phyloP scores from a whole-genome alignment of 306 rosid genomes.

The Quercus robur region DNA sequence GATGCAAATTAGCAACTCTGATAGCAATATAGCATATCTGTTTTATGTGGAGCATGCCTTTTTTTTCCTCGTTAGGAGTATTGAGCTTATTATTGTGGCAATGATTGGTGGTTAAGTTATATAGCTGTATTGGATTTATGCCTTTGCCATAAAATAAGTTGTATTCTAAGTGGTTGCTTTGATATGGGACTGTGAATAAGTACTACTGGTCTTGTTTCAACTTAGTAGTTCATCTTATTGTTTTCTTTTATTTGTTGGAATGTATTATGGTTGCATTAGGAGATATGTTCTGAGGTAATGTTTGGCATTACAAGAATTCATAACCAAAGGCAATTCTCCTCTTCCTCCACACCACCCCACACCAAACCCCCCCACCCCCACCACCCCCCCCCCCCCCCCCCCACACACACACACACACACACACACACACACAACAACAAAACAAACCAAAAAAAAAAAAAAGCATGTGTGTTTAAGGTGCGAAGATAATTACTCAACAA shows the following conservation, averaged over 20 bases:
- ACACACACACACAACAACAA: no score
- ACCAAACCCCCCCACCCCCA: accelerated
- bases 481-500: background rate
- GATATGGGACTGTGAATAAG: background rate
- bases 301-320: no score
- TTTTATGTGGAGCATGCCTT: background rate
- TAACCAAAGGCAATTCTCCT: no score
- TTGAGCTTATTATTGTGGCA: background rate
- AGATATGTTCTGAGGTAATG: no score
- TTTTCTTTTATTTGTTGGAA: background rate
- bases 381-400: no score
- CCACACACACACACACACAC: no score
- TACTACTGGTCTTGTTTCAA: background rate
- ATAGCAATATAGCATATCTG: background rate
- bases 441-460: background rate
- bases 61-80: background rate
- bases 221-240: background rate
- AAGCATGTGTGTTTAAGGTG: background rate
- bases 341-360: accelerated
- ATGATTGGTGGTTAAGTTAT: background rate
- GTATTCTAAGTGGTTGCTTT: background rate
- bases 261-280: background rate
- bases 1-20: background rate
- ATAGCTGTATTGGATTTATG: background rate
- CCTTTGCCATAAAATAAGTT: background rate